Evolutionary conservation across 2,329 filamentous ascomycete species (phyloP), one percentile per base, ranked within the genome.

Genomic region (Colletotrichum sp.): DNA sequence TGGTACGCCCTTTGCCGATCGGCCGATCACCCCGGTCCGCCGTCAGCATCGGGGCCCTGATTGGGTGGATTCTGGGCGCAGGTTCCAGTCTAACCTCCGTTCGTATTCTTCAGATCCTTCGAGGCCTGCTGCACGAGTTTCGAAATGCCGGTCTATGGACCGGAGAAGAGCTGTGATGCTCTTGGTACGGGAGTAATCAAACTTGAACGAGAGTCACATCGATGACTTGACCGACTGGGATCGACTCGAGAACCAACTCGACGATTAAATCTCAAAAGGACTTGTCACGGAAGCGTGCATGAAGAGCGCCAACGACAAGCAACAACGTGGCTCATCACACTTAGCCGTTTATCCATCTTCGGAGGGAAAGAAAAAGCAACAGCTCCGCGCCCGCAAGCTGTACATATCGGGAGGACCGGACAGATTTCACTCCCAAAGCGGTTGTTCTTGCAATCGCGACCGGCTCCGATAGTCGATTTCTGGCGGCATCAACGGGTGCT

Each of bases 161-260:
- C 2, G 5, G 38, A 2, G 38, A 48, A n/a, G 38, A 48, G 38
- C 38, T 48, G 38, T 5, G 18, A n/a, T 48, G 18, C 12, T 48
- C 0, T 48, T 48, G 38, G 18, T n/a, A 48, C 9, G 18, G 18
- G 15, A 10, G 18, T n/a, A n/a, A 10, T 0, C 38, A 48, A n/a
- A n/a, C 3, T n/a, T n/a, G 5, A n/a, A n/a, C 9, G 1, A n/a
- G 18, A n/a, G 9, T n/a, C 1, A n/a, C 38, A 18, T n/a, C 3
- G 38, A n/a, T 48, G 38, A 12, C 6, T 48, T 1, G 9, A 48
- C 5, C 12, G 3, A 48, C 5, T n/a, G 3, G 1, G 18, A 48
- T 10, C 38, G 43, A 48, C 3, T 21, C 43, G 18, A 48, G 6
- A 0, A 4, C 18, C 38, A 0, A 48, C 18, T 48, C 38, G 3